phyloP scores from a whole-genome alignment of 768 basidiomycete genomes.

The Chalciporus piperatus region DNA sequence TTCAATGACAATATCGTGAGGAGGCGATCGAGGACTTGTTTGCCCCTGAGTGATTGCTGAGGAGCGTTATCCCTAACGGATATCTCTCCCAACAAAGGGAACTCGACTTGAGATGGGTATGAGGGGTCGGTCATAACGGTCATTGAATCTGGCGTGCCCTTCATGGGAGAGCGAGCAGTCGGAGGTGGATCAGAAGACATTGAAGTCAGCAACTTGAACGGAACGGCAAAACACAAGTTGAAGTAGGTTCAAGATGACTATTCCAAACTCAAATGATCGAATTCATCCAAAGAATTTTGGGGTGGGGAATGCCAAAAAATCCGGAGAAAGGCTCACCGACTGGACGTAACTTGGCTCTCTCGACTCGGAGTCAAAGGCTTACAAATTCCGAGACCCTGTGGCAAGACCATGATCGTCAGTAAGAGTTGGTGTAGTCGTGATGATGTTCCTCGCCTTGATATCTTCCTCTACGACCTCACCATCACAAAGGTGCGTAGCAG shows the following conservation, averaged over 20 bases:
- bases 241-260: background rate
- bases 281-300: background rate
- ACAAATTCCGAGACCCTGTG: background rate
- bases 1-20: constrained; percentile 13
- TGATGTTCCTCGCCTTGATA: background rate
- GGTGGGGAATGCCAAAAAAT: constrained; percentile 1
- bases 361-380: background rate
- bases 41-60: constrained; percentile 7
- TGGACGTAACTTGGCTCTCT: constrained; percentile 1
- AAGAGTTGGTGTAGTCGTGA: background rate
- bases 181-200: constrained; percentile 1
- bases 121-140: constrained; percentile 19
- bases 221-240: background rate
- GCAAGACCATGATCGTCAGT: background rate
- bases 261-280: constrained; percentile 2
- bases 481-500: constrained; percentile 3
- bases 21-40: constrained; percentile 11
- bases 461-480: constrained; percentile 6
- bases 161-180: background rate
- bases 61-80: constrained; percentile 1
- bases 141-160: constrained; percentile 18
- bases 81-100: constrained; percentile 1
- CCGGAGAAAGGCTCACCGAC: constrained; percentile 12
- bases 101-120: constrained; percentile 1
- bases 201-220: constrained; percentile 1